Percentiles rank a stretch among this genome's conserved stretches.
Conservation (phyloP, 805 yeast species). For the Peterozyma xylosa region DNA sequence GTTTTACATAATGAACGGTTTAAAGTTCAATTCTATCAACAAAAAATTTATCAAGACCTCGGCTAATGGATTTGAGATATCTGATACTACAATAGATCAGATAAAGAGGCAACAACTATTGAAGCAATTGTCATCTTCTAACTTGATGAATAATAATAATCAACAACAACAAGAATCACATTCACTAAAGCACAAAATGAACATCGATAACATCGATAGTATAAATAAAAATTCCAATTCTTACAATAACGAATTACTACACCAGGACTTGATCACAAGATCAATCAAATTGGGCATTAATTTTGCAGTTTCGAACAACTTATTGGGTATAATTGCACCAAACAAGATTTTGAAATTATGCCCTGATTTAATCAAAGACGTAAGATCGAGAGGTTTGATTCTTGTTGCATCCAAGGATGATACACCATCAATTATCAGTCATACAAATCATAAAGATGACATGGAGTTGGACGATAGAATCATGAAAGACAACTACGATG, state of each 20-base stretch:
- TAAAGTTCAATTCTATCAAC: slow-evolving; percentile 24
- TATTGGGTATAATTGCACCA: slow-evolving; percentile 79
- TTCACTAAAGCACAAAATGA: slow-evolving; percentile 13
- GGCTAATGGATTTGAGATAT: slow-evolving; percentile 31
- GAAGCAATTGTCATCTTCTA: slow-evolving; percentile 3
- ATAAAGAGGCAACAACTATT: slow-evolving; percentile 12
- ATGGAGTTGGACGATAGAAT: slow-evolving; percentile 13
- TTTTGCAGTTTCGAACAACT: slow-evolving; percentile 75
- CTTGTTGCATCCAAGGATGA: slow-evolving; percentile 59
- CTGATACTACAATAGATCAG: slow-evolving; percentile 4
- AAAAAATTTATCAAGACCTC: slow-evolving; percentile 28
- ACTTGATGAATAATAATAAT: slow-evolving; percentile 1
- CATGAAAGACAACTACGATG: slow-evolving; percentile 3
- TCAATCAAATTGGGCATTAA: slow-evolving; percentile 77
- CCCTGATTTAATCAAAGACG: slow-evolving; percentile 66
- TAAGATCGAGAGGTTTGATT: slow-evolving; percentile 75
- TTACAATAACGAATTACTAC: slow-evolving; percentile 21
- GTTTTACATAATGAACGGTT: slow-evolving; percentile 73
- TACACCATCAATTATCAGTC: background rate
- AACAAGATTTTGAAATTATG: slow-evolving; percentile 62
- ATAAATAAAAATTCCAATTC: slow-evolving; percentile 26
- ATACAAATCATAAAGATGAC: slow-evolving; percentile 4
- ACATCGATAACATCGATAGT: slow-evolving; percentile 26
- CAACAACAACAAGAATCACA: slow-evolving; percentile 1
- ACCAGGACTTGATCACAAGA: slow-evolving; percentile 42